Percentiles rank a stretch among this genome's conserved stretches.
These are phyloP conservation scores for Cystofilobasidium macerans DNA, from an alignment of 768 basidiomycete genomes.

Conservation along the genomic window DNA sequence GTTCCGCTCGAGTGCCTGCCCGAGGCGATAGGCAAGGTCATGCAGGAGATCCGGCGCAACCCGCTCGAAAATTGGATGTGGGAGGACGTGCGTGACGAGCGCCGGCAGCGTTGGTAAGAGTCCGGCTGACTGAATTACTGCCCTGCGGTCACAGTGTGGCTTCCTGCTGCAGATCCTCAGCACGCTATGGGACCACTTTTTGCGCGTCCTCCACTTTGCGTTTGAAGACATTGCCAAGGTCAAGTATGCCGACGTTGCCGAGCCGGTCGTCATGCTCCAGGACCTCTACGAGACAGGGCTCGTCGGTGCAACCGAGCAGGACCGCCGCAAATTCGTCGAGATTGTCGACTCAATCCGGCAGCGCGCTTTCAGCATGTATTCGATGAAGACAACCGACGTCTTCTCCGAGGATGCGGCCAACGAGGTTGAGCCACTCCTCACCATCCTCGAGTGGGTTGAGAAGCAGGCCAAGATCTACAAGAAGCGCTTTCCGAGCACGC, in stretches of 20 bases:
- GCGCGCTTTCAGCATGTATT: constrained; percentile 23
- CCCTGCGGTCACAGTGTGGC: constrained; percentile 23
- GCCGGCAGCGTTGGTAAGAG: no score
- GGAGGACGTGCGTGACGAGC: constrained; percentile 57
- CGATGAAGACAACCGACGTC: constrained; percentile 25
- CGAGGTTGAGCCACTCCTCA: constrained; percentile 62
- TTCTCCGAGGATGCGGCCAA: constrained; percentile 45
- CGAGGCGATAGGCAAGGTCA: constrained; percentile 67
- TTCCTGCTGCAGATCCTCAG: constrained; percentile 51
- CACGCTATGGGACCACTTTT: constrained; percentile 47
- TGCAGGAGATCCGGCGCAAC: constrained; percentile 58
- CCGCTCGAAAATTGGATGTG: constrained; percentile 65
- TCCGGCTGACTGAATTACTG: neutral
- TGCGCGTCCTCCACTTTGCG: constrained; percentile 69
- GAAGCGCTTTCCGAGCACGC: constrained; percentile 72
- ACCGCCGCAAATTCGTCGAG: constrained; percentile 57
- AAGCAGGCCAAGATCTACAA: constrained; percentile 71
- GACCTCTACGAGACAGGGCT: constrained; percentile 59
- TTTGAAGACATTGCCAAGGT: constrained; percentile 65
- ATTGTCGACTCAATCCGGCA: constrained; percentile 55
- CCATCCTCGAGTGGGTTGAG: constrained; percentile 82
- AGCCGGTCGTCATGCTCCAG: constrained; percentile 58
- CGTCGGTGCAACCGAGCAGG: constrained; percentile 61
- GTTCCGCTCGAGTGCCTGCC: constrained; percentile 91
- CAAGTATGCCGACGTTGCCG: constrained; percentile 58